A percentile compares a stretch with the other conserved stretches of the same genome.
Evolutionary conservation across 371 early-diverging fungal genomes (phyloP).

Genomic region (Sporodiniella umbellata): DNA sequence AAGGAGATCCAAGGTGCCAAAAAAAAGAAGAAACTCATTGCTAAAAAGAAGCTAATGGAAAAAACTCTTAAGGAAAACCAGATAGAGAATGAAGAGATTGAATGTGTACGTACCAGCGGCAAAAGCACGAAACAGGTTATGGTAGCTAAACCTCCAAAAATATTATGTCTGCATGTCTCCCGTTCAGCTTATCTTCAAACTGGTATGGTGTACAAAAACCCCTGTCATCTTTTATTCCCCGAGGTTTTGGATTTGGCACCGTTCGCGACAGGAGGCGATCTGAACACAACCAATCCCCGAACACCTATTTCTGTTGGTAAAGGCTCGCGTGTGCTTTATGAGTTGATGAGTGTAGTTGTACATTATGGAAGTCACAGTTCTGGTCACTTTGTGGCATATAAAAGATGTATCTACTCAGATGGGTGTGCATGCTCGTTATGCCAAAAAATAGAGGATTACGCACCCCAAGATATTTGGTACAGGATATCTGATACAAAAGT

Average conservation of each 20-base stretch:
- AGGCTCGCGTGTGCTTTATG: constrained; percentile 38
- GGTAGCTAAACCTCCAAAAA: constrained; percentile 57
- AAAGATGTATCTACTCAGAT: constrained; percentile 52
- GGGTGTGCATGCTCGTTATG: constrained; percentile 32
- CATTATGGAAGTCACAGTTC: constrained; percentile 88
- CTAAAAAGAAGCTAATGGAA: constrained; percentile 9
- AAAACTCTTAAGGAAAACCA: constrained; percentile 5
- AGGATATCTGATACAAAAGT: constrained; percentile 86
- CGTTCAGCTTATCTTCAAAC: constrained; percentile 62
- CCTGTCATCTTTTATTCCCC: constrained; percentile 55
- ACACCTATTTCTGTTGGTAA: background rate
- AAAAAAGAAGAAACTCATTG: constrained; percentile 21
- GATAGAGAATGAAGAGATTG: constrained; percentile 17
- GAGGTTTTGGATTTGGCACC: constrained; percentile 62
- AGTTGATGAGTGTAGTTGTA: constrained; percentile 79
- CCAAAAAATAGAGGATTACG: constrained; percentile 8
- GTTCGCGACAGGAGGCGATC: constrained; percentile 59
- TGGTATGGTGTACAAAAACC: constrained; percentile 67
- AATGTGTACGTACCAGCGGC: constrained; percentile 12
- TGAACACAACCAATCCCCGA: constrained; percentile 25
- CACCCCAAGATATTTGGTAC: constrained; percentile 48
- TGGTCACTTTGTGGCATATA: constrained; percentile 91
- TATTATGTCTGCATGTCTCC: constrained; percentile 69
- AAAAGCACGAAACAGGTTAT: constrained; percentile 57
- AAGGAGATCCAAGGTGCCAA: constrained; percentile 38